Evolutionary conservation across 306 rosid species (phyloP).

Genomic region (Cucumis melo): DNA sequence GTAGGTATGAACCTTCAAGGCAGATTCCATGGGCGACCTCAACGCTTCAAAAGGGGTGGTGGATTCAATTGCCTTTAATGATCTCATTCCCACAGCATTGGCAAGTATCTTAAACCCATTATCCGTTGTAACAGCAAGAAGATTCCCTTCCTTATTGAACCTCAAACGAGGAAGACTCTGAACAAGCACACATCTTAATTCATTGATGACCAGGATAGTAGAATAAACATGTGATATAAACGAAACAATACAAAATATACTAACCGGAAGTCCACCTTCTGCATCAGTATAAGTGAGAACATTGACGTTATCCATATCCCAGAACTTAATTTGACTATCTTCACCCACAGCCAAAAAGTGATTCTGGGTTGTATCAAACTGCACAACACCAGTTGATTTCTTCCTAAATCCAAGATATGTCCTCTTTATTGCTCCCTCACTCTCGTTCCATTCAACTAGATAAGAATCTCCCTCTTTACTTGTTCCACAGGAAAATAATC

Average conservation of each 20-base stretch:
- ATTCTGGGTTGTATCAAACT: slow-evolving; percentile 73
- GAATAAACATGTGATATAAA: neutral
- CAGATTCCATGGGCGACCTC: slow-evolving; percentile 52
- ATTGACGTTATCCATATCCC: slow-evolving; percentile 69
- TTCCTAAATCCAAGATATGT: slow-evolving; percentile 63
- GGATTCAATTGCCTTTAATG: slow-evolving; percentile 38
- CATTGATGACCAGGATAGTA: slow-evolving; percentile 2
- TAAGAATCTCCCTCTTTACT: slow-evolving; percentile 78
- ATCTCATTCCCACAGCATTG: slow-evolving; percentile 51
- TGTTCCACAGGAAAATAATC: slow-evolving; percentile 90
- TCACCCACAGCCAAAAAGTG: slow-evolving; percentile 83
- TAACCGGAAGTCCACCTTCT: slow-evolving; percentile 71
- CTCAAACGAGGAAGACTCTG: slow-evolving; percentile 71
- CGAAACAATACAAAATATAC: slow-evolving; percentile 6
- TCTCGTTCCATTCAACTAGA: slow-evolving; percentile 86
- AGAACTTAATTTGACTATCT: slow-evolving; percentile 71
- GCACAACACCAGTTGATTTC: slow-evolving; percentile 66
- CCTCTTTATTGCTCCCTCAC: slow-evolving; percentile 73
- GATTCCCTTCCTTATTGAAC: slow-evolving; percentile 79
- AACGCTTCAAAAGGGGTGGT: slow-evolving; percentile 55
- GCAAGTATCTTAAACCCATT: slow-evolving; percentile 75
- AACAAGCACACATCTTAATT: slow-evolving; percentile 18
- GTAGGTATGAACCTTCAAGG: slow-evolving; percentile 44
- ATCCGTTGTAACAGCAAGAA: slow-evolving; percentile 74
- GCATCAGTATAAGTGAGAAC: slow-evolving; percentile 44